Evolutionary conservation across 371 early-diverging fungal species (phyloP).

Genomic region (Mortierella sp.): DNA sequence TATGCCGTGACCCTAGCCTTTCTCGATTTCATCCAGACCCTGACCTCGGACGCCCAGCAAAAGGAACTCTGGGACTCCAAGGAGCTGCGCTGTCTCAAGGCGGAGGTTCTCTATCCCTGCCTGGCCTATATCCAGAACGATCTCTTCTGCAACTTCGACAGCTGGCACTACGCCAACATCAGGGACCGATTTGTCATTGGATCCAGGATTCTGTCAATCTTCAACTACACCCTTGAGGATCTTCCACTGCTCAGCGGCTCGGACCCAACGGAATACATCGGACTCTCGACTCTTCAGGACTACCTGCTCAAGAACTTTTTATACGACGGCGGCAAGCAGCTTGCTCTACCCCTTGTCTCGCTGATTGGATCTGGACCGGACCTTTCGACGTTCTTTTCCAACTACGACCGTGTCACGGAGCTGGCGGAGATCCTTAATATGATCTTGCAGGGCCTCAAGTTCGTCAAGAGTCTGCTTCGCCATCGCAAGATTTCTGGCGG

Average conservation of each 20-base stretch:
- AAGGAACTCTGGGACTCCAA: slow-evolving; percentile 50
- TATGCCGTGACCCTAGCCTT: slow-evolving; percentile 47
- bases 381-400: slow-evolving; percentile 45
- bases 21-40: slow-evolving; percentile 30
- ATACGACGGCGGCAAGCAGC: slow-evolving; percentile 54
- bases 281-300: slow-evolving; percentile 39
- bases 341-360: slow-evolving; percentile 41
- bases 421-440: slow-evolving; percentile 22
- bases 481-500: slow-evolving; percentile 48
- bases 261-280: slow-evolving; percentile 18
- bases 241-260: slow-evolving; percentile 33
- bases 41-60: slow-evolving; percentile 34
- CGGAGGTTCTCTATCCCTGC: slow-evolving; percentile 49
- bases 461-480: slow-evolving; percentile 45
- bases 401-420: slow-evolving; percentile 33
- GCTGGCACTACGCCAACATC: slow-evolving; percentile 51
- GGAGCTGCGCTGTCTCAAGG: slow-evolving; percentile 49
- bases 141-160: slow-evolving; percentile 49
- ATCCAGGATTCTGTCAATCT: slow-evolving; percentile 35
- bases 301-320: slow-evolving; percentile 51
- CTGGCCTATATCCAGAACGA: slow-evolving; percentile 51
- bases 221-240: slow-evolving; percentile 45
- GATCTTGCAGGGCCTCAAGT: slow-evolving; percentile 40
- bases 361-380: slow-evolving; percentile 49
- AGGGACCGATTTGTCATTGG: slow-evolving; percentile 45